Conservation (phyloP, 352 stramenopile species). For the Phytopythium helicoides region DNA sequence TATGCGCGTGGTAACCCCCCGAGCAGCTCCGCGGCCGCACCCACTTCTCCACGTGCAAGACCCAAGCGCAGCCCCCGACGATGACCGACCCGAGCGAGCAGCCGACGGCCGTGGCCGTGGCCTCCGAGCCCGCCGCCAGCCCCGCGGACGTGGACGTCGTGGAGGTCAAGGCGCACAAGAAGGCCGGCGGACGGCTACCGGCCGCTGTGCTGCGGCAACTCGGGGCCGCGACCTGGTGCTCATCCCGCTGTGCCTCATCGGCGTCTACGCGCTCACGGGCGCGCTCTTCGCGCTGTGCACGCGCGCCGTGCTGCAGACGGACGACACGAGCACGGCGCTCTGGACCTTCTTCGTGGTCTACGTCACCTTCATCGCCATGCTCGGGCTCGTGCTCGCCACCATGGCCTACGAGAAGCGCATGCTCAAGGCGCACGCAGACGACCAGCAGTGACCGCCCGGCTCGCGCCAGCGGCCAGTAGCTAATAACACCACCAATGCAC, state of each 20-base stretch:
- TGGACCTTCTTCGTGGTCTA: conserved; percentile 82
- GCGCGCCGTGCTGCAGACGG: conserved; percentile 68
- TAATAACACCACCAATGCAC: not conserved
- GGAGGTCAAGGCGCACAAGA: conserved; percentile 57
- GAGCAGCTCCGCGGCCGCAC: no score
- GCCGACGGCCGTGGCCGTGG: not conserved
- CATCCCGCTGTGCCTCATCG: conserved; percentile 58
- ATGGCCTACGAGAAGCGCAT: conserved; percentile 66
- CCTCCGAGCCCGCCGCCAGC: conserved; percentile 9
- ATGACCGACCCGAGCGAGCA: conserved; percentile 4
- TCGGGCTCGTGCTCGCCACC: conserved; percentile 57
- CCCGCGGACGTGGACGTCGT: conserved; percentile 40
- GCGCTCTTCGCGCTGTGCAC: conserved; percentile 72
- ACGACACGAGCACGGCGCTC: conserved; percentile 74
- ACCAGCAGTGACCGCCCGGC: conserved; percentile 21
- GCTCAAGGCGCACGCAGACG: conserved; percentile 43
- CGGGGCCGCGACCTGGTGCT: conserved; percentile 67
- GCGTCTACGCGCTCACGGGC: conserved; percentile 60
- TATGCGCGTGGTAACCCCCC: no score
- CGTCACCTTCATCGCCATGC: conserved; percentile 55
- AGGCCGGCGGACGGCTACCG: conserved; percentile 29
- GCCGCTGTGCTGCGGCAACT: conserved; percentile 70
- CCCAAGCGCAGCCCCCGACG: not conserved
- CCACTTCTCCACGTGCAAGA: not conserved
- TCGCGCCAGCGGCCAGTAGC: not conserved